Conservation (phyloP, 2,329 filamentous ascomycete genomes). For the Pseudogymnoascus sp. region DNA sequence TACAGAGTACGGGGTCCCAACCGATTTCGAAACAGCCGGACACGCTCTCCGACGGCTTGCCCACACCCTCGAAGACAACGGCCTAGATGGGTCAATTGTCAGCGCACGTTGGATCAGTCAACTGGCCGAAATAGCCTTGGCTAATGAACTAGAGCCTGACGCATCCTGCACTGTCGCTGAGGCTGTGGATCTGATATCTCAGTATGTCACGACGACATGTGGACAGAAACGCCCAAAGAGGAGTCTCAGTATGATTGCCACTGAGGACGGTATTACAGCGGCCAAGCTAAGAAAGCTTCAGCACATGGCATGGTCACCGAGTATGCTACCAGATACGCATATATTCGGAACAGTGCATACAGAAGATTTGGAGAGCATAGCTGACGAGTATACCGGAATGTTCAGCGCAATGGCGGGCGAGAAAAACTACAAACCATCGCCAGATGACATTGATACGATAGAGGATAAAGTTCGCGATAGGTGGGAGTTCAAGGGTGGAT, state of each 20-base stretch:
- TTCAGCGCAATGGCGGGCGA: background rate
- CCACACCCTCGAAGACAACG: background rate
- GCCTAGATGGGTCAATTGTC: background rate
- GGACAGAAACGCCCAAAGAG: background rate
- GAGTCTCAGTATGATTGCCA: too few species aligned
- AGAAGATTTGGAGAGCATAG: background rate
- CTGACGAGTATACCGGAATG: background rate
- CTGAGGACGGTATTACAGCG: background rate
- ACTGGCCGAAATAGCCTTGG: background rate
- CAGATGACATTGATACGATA: background rate
- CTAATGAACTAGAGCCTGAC: background rate
- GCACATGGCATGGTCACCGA: background rate
- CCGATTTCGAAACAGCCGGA: background rate
- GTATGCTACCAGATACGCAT: background rate
- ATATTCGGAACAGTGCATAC: background rate
- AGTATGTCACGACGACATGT: background rate
- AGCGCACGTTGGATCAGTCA: background rate
- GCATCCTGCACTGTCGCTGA: background rate
- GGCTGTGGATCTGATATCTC: background rate
- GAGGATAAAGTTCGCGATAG: rapidly evolving
- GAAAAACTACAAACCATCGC: background rate
- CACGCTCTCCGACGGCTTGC: background rate
- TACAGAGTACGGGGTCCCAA: background rate
- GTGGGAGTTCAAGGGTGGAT: background rate
- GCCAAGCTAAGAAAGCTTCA: background rate